Evolutionary conservation across 371 early-diverging fungal genomes (phyloP).

Genomic region (Batkoa obscura): DNA sequence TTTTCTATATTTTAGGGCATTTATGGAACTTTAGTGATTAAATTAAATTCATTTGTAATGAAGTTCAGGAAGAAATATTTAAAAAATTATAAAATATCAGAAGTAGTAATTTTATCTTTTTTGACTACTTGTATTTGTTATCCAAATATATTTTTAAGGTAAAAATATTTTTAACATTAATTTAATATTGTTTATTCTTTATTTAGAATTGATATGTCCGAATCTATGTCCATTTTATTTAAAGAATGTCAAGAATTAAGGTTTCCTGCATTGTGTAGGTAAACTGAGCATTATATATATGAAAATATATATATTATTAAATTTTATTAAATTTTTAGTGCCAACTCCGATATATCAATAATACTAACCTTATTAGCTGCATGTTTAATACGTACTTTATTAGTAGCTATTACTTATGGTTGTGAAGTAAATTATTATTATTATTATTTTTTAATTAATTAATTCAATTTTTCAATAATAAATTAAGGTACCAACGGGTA

Average conservation of each 20-base stretch:
- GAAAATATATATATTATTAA: too few relatives aligned
- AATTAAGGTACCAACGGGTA: slow-evolving; percentile 60
- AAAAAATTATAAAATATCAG: slow-evolving; percentile 31
- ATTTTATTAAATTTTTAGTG: background rate
- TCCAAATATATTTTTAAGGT: slow-evolving; percentile 52
- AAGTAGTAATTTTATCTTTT: slow-evolving; percentile 51
- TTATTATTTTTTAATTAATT: background rate
- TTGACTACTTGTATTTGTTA: slow-evolving; percentile 53
- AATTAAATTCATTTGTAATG: slow-evolving; percentile 42
- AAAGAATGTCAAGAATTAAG: slow-evolving; percentile 54
- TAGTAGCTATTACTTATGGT: slow-evolving; percentile 63
- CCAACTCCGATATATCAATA: background rate
- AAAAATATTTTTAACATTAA: too few relatives aligned
- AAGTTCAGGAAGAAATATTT: slow-evolving; percentile 33
- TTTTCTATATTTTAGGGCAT: slow-evolving; percentile 34
- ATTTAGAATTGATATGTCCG: slow-evolving; percentile 54
- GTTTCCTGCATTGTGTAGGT: slow-evolving; percentile 41
- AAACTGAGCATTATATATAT: slow-evolving; percentile 12
- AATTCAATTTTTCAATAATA: background rate
- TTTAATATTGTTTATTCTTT: too few relatives aligned
- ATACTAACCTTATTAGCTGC: slow-evolving; percentile 27
- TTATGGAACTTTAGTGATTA: slow-evolving; percentile 64
- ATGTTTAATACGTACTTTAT: slow-evolving; percentile 32
- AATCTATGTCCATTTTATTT: slow-evolving; percentile 56
- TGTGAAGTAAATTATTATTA: slow-evolving; percentile 18